Base-by-base conservation (phyloP, 2,329 filamentous ascomycete genomes). In the Aspergillus sp. region DNA sequence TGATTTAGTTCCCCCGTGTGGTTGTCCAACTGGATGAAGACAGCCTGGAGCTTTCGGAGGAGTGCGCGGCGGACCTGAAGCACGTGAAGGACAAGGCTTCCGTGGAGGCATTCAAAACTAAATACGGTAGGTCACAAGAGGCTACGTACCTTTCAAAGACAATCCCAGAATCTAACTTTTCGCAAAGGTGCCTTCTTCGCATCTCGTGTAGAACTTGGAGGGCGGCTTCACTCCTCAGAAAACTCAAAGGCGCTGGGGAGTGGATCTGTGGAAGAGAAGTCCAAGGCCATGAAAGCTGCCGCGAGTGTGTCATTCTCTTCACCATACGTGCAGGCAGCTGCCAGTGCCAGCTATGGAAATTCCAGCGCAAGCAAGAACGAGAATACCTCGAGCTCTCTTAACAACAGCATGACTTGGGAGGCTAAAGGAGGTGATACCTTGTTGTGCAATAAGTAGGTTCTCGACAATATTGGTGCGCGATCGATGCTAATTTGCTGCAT, bases 391-490 rank as follows among this genome's bases (percentile, higher is more conserved):
- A 41, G 43, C 23, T 22, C 37, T 12, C 25, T 43, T 22, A 50
- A 17, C 17, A 47, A 42, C 7, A 39, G 13, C 4, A 7, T 50
- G 32, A 30, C 38, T n/a, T 50, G 48, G 48, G 48, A 50, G 12
- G 49, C 49, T 1, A 47, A 47, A 13, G 49, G 49, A 5, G 49
- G 49, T 5, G 49, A 50, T 43, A 50, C 49, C 17, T 25, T 50
- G 19, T 37, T 42, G 13, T 50, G 49, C 46, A 50, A 50, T 27
- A 41, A 50, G 49, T 51, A 23, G 7, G 48, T 46, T 5, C 23
- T 43, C 33, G n/a, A n/a, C n/a, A n/a, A 9, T 32, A 9, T 20
- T 7, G 6, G 19, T 33, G 15, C 23, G 25, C 15, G 7, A 13
- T 15, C 9, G 33, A 7, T 33, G 17, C 25, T 47, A 13, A 43